phyloP scores from a whole-genome alignment of 345 rosid genomes.

The Ceriops tagal region DNA sequence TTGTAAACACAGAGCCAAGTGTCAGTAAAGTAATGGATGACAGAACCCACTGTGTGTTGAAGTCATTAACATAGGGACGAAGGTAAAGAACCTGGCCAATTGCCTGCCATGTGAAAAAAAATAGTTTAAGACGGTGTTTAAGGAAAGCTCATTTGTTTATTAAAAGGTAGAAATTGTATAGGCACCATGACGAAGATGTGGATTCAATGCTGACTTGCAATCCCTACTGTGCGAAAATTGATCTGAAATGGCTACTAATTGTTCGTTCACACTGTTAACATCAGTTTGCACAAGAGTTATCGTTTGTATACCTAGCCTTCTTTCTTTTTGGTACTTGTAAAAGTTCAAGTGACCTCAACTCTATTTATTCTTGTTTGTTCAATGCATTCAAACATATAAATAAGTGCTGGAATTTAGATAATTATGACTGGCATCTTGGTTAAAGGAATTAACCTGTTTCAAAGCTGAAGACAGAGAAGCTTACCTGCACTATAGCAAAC shows the following conservation, averaged over 20 bases:
- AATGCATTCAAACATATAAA: background rate
- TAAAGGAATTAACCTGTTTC: constrained; percentile 8
- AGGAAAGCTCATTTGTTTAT: background rate
- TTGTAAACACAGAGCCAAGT: constrained; percentile 82
- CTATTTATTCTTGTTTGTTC: background rate
- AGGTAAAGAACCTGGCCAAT: constrained; percentile 90
- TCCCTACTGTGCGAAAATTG: constrained; percentile 6
- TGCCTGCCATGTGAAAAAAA: constrained; percentile 47
- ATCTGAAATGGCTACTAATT: background rate
- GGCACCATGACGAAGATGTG: constrained; percentile 2
- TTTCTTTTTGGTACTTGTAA: background rate
- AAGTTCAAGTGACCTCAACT: background rate
- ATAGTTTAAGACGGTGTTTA: background rate
- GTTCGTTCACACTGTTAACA: background rate
- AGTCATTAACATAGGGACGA: constrained; percentile 88
- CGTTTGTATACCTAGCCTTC: background rate
- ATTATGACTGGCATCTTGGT: constrained; percentile 1
- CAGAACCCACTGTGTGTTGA: constrained; percentile 79
- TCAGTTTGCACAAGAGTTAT: constrained; percentile 1
- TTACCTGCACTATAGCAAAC: constrained; percentile 80
- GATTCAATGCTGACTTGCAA: background rate
- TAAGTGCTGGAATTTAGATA: background rate
- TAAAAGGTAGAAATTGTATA: background rate
- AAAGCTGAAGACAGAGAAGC: background rate
- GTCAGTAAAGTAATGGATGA: constrained; percentile 75